These are phyloP conservation scores for Mycena haematopus DNA, from an alignment of 768 basidiomycete species.

Conservation along the genomic window DNA sequence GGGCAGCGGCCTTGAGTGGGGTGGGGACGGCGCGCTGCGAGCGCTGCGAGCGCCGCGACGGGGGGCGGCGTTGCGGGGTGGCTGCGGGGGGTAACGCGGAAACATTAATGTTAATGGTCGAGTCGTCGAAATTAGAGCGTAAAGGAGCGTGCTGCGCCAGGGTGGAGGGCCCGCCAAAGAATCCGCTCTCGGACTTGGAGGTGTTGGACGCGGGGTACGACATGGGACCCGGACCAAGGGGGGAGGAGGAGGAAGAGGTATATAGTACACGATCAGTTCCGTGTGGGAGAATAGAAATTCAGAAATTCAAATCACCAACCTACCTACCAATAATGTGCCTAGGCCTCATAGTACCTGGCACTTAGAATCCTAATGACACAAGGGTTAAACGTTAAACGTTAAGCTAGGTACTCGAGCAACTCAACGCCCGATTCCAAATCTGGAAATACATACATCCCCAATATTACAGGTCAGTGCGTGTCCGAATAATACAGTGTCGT, in stretches of 20 bases:
- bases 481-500: conserved; percentile 4
- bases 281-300: background rate
- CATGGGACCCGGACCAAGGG: background rate
- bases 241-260: background rate
- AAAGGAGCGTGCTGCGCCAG: conserved; percentile 15
- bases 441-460: background rate
- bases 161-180: background rate
- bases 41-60: conserved; percentile 18
- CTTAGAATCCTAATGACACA: no score
- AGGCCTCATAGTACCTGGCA: no score
- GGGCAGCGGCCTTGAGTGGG: conserved; percentile 6
- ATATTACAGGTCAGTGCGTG: background rate
- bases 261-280: no score
- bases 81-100: background rate
- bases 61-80: no score
- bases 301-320: no score
- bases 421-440: conserved; percentile 1
- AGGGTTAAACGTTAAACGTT: no score
- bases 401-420: background rate
- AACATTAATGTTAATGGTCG: background rate
- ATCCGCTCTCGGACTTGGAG: conserved; percentile 22
- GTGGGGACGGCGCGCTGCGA: conserved; percentile 23
- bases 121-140: conserved; percentile 1
- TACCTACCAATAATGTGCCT: no score
- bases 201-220: conserved; percentile 18